A percentile compares a stretch with the other conserved stretches of the same genome.
Evolutionary conservation across 1,284 basidiomycete genomes (phyloP).

Genomic region (Ganoderma multipileum): DNA sequence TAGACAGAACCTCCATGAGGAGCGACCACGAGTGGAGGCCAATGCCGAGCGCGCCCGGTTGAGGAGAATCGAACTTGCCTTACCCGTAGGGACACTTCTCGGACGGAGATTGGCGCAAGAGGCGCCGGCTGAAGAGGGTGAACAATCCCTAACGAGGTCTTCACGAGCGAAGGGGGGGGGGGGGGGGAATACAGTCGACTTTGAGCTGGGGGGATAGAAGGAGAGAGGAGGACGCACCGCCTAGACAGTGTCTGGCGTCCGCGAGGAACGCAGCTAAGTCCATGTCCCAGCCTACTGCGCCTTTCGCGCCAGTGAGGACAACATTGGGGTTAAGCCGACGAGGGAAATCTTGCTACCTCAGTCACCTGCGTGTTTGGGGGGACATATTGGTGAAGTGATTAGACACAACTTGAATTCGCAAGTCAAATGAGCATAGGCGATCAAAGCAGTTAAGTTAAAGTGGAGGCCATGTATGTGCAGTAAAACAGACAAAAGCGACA

Average conservation of each 20-base stretch:
- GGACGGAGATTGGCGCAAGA: constrained; percentile 83
- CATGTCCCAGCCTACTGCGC: constrained; percentile 84
- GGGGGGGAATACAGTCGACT: constrained; percentile 12
- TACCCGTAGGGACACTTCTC: constrained; percentile 87
- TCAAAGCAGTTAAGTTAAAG: neutral
- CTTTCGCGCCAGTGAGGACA: constrained; percentile 84
- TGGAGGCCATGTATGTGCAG: neutral
- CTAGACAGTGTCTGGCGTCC: constrained; percentile 94
- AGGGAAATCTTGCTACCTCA: constrained; percentile 86
- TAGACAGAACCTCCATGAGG: constrained; percentile 70
- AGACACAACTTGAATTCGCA: neutral
- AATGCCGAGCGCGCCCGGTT: constrained; percentile 90
- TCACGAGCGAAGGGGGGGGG: constrained; percentile 27
- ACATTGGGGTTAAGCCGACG: constrained; percentile 87
- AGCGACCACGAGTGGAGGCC: constrained; percentile 92
- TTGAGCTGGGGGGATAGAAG: constrained; percentile 23
- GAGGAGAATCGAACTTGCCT: constrained; percentile 90
- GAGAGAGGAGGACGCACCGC: constrained; percentile 59
- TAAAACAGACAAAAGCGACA: constrained; percentile 11
- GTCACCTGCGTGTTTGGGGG: constrained; percentile 59
- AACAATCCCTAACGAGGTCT: constrained; percentile 93
- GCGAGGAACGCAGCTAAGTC: constrained; percentile 93
- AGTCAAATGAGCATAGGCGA: neutral
- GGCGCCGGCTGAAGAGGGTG: constrained; percentile 90
- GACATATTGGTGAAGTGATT: neutral